Base-by-base conservation (phyloP, 2,329 filamentous ascomycete species). In the Zymoseptoria pseudotritici region DNA sequence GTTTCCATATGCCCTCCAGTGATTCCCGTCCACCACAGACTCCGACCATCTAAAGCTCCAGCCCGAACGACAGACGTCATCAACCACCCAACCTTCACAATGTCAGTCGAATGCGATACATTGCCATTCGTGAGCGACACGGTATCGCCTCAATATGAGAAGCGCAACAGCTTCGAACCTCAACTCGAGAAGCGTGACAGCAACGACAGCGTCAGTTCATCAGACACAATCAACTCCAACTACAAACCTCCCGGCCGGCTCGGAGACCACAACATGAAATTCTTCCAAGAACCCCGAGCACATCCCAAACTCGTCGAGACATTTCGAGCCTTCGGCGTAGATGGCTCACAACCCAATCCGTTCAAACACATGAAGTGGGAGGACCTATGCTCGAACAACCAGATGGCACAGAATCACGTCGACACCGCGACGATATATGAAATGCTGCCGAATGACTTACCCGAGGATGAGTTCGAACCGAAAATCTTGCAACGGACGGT, bases 381-480 rank as follows among this genome's bases (percentile, higher is more conserved):
- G 31, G 65, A 65, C 20, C 58, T 65, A 19, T 57, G 54, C 11
- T 63, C 65, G 11, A 56, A 53, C 9, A 58, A 36, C 4, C 59
- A 63, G 26, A 66, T 65, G 65, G 63, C 63, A n/a, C 55, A 61
- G 58, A 63, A 54, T 24, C 57, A 63, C 22, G 61, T 60, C 7
- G 55, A 58, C 11, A 58, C 63, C 11, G 67, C 63, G 82, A 80
- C 82, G 71, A 89, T 95, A 71, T 97, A 92, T 90, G 89, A 96
- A 69, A 76, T 79, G 65, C 84, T 89, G 67, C 94, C 91, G 77
- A 94, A 92, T 29, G 61, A 67, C 19, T 29, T 68, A n/a, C 61
- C 65, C 4, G 53, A 54, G 20, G 61, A 68, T 36, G 58, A 57
- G 2, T 26, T 60, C 19, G 67, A 69, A 31, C 56, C 63, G 5